Evolutionary conservation across 495 filamentous ascomycete genomes (phyloP), one percentile per base, ranked within the genome.

Genomic region (Penicillium paradoxum): DNA sequence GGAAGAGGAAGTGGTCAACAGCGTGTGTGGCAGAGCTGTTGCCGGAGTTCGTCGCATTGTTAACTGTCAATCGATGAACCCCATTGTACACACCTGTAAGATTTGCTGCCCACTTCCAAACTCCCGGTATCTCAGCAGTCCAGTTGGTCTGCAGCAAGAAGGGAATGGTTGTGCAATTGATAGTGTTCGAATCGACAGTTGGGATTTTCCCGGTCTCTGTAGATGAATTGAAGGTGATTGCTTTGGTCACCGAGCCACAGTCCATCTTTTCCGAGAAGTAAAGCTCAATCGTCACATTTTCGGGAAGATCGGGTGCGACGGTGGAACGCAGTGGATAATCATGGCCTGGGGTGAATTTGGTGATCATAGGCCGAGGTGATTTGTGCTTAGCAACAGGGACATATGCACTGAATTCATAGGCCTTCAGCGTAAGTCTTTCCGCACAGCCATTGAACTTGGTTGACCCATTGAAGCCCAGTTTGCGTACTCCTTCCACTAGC

Each of bases 321-420:
- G 70, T 78, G 1, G 83, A 85, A 1, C 73, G 55, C 0, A 85
- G 45, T 5, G 83, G 79, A 0, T 53, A 43, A 51, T 89, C 85
- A 59, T 89, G 85, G 10, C 83, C 82, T 0, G 85, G 85, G 0
- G 63, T 45, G 55, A 89, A 83, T 38, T 73, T 70, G 29, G 85
- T 88, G 53, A 89, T 79, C 71, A 83, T 82, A 4, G 85, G 83
- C 2, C 72, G 65, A 29, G 82, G 80, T 7, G 44, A 45, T 11
- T 76, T 53, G 56, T 73, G 85, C 2, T 59, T 53, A 2, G 62
- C 52, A 6, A 68, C 69, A 0, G 81, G 83, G 4, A 88, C 84
- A 59, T 82, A 86, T 4, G 80, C 81, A 21, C 81, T 79, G 70
- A 80, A 89, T 29, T 82, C 82, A 54, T 76, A 89, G 0, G 78